Percentiles rank a stretch among this genome's conserved stretches.
These are phyloP conservation scores for Saitozyma sp. DNA, from an alignment of 768 basidiomycete genomes.

Conservation along the genomic window DNA sequence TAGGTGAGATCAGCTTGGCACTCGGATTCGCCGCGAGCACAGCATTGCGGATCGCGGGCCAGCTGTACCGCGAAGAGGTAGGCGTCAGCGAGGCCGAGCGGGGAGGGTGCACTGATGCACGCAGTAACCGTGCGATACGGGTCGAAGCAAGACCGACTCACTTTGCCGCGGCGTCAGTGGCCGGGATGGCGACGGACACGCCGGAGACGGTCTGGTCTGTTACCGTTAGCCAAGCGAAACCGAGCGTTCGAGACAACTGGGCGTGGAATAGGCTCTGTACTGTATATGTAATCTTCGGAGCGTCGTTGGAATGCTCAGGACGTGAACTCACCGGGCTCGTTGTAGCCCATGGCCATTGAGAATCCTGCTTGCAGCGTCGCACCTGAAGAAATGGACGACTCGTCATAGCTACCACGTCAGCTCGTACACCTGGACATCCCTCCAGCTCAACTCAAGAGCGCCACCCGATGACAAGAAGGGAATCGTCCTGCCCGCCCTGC, in stretches of 20 bases:
- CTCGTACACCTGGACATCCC: neutral
- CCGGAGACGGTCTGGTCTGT: neutral
- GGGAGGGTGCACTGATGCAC: too few relatives aligned
- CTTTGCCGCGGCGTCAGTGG: constrained; percentile 1
- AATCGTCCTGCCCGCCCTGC: neutral
- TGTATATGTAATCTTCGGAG: neutral
- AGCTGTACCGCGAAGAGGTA: constrained; percentile 1
- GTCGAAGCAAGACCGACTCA: neutral
- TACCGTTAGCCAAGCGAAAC: neutral
- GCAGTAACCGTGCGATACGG: too few relatives aligned
- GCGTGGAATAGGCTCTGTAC: too few relatives aligned
- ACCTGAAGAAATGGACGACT: constrained; percentile 12
- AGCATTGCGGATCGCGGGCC: constrained; percentile 14
- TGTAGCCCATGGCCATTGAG: constrained; percentile 26
- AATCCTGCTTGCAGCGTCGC: constrained; percentile 21
- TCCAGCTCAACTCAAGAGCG: too few relatives aligned
- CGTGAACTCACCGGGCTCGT: constrained; percentile 32
- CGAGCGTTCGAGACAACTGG: too few relatives aligned
- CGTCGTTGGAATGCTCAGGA: neutral
- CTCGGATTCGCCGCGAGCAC: constrained; percentile 14
- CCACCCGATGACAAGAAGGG: neutral
- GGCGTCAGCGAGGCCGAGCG: too few relatives aligned
- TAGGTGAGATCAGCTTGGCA: constrained; percentile 25
- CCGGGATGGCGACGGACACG: neutral
- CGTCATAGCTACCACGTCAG: neutral